Base-by-base conservation (phyloP, 2,329 filamentous ascomycete genomes). In the Colletotrichum caudatum region DNA sequence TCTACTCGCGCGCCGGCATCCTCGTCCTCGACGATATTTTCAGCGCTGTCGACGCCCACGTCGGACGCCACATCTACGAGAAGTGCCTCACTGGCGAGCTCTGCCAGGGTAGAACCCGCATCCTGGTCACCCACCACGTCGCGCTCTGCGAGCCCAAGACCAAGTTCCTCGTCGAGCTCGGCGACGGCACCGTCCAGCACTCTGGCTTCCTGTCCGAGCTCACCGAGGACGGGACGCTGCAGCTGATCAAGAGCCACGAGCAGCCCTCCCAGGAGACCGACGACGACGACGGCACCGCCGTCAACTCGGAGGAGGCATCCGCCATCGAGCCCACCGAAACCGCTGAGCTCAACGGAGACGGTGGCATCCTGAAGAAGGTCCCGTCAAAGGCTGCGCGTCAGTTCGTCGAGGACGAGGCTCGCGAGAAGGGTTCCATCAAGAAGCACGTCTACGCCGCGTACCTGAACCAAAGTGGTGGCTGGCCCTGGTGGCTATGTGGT, bases 21-120 rank as follows among this genome's bases (percentile, higher is more conserved):
- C 83, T 97, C 6, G 84, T 96, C 23, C 85, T 96, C 76, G 94
- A 97, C 78, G 94, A 97, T 77, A 93, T 95, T 51, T 95, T 97
- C 79, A 94, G 91, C 77, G 91, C 93, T 12, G 89, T 96, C 11
- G 94, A 97, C 79, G 91, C 93, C 3, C 92, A 95, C 76, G 93
- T 94, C 39, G 93, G 93, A 20, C 88, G 92, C 37, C 92, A 94
- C 76, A 91, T 95, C 60, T 94, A 93, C 74, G 92, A 95, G 74
- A 87, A 93, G 68, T 94, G 91, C 72, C 84, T 95, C 3, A 91
- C 88, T 2, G 93, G 93, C 6, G 88, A 92, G 61, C 85, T 95
- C 11, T 91, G 91, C 72, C 80, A 85, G 29, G 90, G 89, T 0
- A 84, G 94, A 66, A 96, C 94, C 1, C 84, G 93, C 39, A 93